phyloP scores from a whole-genome alignment of 1,139 yeast genomes.

The Pneumocystis murina region DNA sequence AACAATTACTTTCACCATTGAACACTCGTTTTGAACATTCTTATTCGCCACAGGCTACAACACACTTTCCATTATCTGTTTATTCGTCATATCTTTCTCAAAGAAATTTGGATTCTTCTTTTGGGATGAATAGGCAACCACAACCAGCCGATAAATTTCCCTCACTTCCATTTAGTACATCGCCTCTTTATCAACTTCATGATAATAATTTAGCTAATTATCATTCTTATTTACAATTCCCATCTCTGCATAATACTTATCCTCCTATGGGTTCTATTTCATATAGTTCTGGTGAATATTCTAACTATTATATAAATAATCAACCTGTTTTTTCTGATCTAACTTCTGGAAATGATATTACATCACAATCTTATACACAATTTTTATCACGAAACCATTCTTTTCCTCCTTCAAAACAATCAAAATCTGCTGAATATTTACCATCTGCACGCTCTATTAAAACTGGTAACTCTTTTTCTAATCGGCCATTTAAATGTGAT shows the following conservation, averaged over 20 bases:
- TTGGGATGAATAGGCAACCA: not conserved
- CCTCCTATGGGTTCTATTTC: not conserved
- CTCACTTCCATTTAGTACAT: not conserved
- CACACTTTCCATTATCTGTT: not conserved
- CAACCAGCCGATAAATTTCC: not conserved
- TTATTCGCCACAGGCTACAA: not conserved
- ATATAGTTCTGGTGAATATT: not conserved
- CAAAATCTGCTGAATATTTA: not conserved
- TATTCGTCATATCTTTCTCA: not conserved
- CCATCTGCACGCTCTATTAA: not conserved
- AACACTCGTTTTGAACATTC: not conserved
- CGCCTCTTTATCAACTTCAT: not conserved
- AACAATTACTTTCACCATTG: not conserved
- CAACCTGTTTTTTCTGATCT: not conserved
- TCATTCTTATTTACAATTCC: not conserved
- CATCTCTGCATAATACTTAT: not conserved
- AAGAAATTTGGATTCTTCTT: not conserved
- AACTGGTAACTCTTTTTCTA: not conserved
- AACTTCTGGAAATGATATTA: not conserved
- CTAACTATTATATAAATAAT: not conserved
- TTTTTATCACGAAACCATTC: not conserved
- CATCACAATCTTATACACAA: not conserved
- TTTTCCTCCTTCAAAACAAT: not conserved
- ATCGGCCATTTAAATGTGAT: conserved; percentile 16
- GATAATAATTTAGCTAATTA: not conserved